Evolutionary conservation across 306 rosid species (phyloP), one percentile per base, ranked within the genome.

Genomic region (Glycine latifolia): DNA sequence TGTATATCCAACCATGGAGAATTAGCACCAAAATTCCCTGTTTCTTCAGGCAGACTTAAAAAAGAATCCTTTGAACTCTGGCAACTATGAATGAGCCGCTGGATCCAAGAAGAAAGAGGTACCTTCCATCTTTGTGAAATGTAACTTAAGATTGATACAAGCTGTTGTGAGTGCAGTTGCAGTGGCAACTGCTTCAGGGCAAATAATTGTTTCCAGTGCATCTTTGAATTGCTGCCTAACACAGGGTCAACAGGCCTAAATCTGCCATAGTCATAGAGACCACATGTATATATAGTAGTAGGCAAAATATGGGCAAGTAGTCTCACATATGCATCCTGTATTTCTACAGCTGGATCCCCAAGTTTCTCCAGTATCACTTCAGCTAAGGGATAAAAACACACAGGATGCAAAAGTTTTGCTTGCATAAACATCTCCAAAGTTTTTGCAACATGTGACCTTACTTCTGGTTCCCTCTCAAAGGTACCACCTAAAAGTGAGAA

Each of bases 91-190:
- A 94, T 87, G 59, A 94, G 91, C 75, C 98, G 92, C 79, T 92
- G 98, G 76, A 93, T 92, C 98, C 98, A 94, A 82, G 91, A 94
- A 76, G 98, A 89, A 88, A 94, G 92, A 74, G 97, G 97, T 50
- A 83, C 97, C 89, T 94, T 92, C 98, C 97, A 94, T 85, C 97
- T 91, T 86, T 91, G 97, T 77, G 97, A 92, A 80, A 94, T 89
- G 91, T 87, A 94, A 84, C 97, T 94, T 89, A 94, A 87, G 76
- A 94, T 89, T 63, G 97, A 91, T 81, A 91, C 94, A 60, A 94
- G 97, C 73, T 94, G 98, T 83, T 92, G 97, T 0, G 96, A 88
- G 76, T 94, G 92, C 82, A 94, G 88, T 77, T 88, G 94, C 84
- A 82, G 87, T n/a, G 88, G 92, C 83, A 94, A 87, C 87, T 92